These are phyloP conservation scores for Alternaria postmessia DNA, from an alignment of 2,329 filamentous ascomycete species.

Conservation along the genomic window DNA sequence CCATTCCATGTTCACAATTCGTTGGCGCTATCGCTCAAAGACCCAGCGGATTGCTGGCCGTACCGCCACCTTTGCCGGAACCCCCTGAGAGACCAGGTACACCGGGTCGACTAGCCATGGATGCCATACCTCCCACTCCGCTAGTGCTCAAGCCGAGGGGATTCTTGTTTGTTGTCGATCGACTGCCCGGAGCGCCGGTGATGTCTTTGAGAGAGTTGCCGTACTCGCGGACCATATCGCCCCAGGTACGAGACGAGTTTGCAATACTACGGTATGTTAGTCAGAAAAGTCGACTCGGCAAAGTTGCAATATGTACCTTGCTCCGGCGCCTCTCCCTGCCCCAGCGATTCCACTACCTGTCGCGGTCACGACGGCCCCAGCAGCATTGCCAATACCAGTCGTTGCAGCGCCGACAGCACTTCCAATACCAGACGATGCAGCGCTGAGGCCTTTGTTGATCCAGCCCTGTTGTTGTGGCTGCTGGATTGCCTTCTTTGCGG, in stretches of 20 bases:
- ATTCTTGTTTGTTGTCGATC: slow-evolving; percentile 56
- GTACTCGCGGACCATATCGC: slow-evolving; percentile 58
- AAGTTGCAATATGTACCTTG: slow-evolving; percentile 12
- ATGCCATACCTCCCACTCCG: slow-evolving; percentile 38
- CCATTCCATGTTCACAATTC: background rate
- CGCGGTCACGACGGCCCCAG: slow-evolving; percentile 53
- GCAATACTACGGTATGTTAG: slow-evolving; percentile 49
- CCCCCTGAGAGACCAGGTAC: slow-evolving; percentile 21
- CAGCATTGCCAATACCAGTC: slow-evolving; percentile 55
- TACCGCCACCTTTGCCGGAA: slow-evolving; percentile 41
- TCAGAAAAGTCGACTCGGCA: background rate
- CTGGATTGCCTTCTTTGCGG: slow-evolving; percentile 18
- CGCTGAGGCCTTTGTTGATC: slow-evolving; percentile 47
- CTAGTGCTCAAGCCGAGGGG: slow-evolving; percentile 55
- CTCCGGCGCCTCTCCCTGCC: slow-evolving; percentile 15
- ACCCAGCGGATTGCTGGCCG: slow-evolving; percentile 54
- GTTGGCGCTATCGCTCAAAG: slow-evolving; percentile 29
- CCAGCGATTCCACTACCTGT: slow-evolving; percentile 58
- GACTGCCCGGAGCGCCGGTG: slow-evolving; percentile 54
- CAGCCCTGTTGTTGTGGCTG: slow-evolving; percentile 52
- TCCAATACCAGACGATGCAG: slow-evolving; percentile 23
- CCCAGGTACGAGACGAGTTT: slow-evolving; percentile 56
- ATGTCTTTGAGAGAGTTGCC: slow-evolving; percentile 61
- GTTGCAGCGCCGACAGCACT: slow-evolving; percentile 48
- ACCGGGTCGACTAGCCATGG: slow-evolving; percentile 32